These are phyloP conservation scores for Nissolia schottii DNA, from an alignment of 306 rosid species.

Conservation along the genomic window DNA sequence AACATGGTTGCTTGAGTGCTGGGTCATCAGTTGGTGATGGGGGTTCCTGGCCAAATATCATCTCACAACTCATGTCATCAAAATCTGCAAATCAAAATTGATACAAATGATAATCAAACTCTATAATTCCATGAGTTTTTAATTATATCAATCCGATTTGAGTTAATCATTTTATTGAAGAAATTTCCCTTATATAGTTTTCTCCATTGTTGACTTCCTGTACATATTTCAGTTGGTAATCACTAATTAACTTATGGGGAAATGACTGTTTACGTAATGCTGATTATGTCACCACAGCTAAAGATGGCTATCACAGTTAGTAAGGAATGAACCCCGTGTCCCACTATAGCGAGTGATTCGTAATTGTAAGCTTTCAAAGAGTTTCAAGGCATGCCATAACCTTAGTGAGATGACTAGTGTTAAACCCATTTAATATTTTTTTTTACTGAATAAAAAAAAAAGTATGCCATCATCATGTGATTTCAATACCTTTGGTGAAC, in stretches of 20 bases:
- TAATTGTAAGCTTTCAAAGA: too few species aligned
- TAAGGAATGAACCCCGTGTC: too few species aligned
- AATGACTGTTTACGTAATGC: neutral
- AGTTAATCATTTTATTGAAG: neutral
- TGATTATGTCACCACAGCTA: conserved; percentile 11
- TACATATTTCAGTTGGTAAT: neutral
- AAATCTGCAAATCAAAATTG: conserved; percentile 59
- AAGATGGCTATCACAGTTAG: too few species aligned
- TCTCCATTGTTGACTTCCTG: neutral
- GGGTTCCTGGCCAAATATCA: conserved; percentile 86
- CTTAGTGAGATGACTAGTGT: too few species aligned
- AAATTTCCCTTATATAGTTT: neutral
- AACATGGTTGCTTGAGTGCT: conserved; percentile 83
- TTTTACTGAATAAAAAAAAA: too few species aligned
- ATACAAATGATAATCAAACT: neutral
- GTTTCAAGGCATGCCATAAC: too few species aligned
- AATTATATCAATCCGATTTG: neutral
- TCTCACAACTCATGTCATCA: conserved; percentile 93
- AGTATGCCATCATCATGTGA: neutral
- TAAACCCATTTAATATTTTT: too few species aligned
- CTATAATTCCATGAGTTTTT: neutral
- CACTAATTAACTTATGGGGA: neutral
- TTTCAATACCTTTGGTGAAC: conserved; percentile 18
- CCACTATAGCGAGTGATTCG: too few species aligned
- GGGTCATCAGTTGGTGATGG: conserved; percentile 64